Conservation (phyloP, 2,329 filamentous ascomycete species). For the Plenodomus tracheiphilus region DNA sequence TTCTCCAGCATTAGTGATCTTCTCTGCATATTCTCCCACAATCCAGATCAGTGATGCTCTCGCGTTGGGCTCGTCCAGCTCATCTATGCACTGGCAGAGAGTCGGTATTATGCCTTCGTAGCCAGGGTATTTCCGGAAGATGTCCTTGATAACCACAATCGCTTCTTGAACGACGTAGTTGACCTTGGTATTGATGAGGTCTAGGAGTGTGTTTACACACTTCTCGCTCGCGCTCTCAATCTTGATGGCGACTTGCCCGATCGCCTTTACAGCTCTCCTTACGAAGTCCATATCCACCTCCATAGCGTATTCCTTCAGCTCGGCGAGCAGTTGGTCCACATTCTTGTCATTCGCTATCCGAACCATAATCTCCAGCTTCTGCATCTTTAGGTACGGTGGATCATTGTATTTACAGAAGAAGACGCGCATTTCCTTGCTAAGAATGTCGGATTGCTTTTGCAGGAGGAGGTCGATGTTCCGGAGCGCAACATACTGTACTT, state of each 20-base stretch:
- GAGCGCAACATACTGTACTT: constrained; percentile 96
- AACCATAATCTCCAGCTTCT: constrained; percentile 99
- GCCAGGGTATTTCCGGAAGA: constrained; percentile 94
- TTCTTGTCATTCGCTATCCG: constrained; percentile 97
- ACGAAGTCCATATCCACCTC: constrained; percentile 99
- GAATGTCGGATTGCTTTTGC: constrained; percentile 93
- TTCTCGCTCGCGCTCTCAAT: constrained; percentile 94
- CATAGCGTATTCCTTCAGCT: constrained; percentile 94
- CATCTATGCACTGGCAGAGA: constrained; percentile 94
- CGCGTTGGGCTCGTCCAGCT: constrained; percentile 91
- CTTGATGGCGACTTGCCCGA: constrained; percentile 98
- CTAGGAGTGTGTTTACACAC: constrained; percentile 90
- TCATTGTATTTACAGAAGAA: constrained; percentile 99
- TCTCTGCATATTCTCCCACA: constrained; percentile 97
- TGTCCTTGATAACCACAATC: constrained; percentile 98
- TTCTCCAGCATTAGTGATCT: constrained; percentile 97
- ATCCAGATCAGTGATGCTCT: constrained; percentile 96
- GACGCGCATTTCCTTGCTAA: constrained; percentile 95
- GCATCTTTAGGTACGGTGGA: constrained; percentile 93
- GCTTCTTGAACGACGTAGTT: constrained; percentile 99
- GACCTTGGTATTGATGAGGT: constrained; percentile 95
- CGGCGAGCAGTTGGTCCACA: constrained; percentile 89
- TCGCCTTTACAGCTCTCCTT: constrained; percentile 88
- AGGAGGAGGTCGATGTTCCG: constrained; percentile 94
- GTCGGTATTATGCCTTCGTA: constrained; percentile 98